Evolutionary conservation across 108 stramenopile species (phyloP), one percentile per base, ranked within the genome.

Genomic region (Cylindrotheca fusiformis): DNA sequence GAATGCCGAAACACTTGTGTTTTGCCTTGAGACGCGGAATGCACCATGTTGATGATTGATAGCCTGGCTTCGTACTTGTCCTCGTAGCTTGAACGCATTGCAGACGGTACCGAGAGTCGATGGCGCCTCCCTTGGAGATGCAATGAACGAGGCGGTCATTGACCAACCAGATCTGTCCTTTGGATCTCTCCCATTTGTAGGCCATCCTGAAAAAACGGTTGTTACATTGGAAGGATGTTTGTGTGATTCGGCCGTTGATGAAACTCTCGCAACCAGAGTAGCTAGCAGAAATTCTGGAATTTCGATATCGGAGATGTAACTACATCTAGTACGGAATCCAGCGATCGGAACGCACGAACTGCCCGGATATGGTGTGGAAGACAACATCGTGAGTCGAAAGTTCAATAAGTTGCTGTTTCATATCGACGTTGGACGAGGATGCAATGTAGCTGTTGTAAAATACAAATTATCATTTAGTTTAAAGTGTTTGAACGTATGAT

Each of bases 1-100:
- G n/a, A n/a, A n/a, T 89, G 88, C 60, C 67, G 83, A 32, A 97
- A 97, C 48, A 91, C 96, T 45, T 98, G 94, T 63, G 84, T 98
- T 33, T 74, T 98, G 10, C 97, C 97, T 4, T 96, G 97, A 1
- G 88, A 97, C 51, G 96, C 97, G 0, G 61, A 80, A 47, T 97
- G 83, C 55, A 97, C 96, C 71, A 60, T 79, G 58, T 57, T 74
- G 52, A 96, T 96, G 64, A 89, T 98, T 49, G 66, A 87, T 26
- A 62, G 81, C n/a, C 75, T 98, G 20, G 81, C 87, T 19, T 65
- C 68, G 20, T 86, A 91, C 59, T 65, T 93, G 4, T 83, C 83
- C 14, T 73, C 69, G 10, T 74, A 83, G 21, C 60, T 80, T 23
- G 78, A 81, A 53, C 79, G 85, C 2, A 86, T 76, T 48, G 66